Base-by-base conservation (phyloP, 2,329 filamentous ascomycete species). In the Microdochium paspali region DNA sequence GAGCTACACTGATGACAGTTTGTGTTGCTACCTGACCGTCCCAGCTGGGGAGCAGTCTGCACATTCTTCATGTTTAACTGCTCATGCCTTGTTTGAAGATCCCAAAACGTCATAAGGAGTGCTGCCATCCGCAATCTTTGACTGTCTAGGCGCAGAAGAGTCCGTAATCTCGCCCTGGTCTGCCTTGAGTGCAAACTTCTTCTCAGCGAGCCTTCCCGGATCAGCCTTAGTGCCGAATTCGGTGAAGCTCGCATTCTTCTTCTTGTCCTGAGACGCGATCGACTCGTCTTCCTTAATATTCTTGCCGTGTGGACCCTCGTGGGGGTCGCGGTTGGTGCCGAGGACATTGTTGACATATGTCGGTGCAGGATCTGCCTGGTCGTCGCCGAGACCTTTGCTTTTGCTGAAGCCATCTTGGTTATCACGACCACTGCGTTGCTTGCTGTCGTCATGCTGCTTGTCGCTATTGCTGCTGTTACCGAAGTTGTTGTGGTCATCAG, bases 181-280 rank as follows among this genome's bases (percentile, higher is more conserved):
- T 72, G 82, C n/a, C 72, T 76, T 1, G 56, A 67, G 47, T 4
- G 39, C 28, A 28, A 77, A 65, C 53, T 68, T 66, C 35, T 61
- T 52, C 59, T 75, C 73, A 4, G 73, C 73, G 32, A 66, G 49
- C 9, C 68, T 56, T 45, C 66, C 65, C 3, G 75, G 74, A 53
- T 78, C 75, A 49, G 73, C 59, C 54, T 67, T 61, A 5, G 66
- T 68, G 2, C 74, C 74, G 50, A 70, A 67, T 54, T 75, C 67
- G 3, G 66, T 54, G 46, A 62, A 58, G 50, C 73, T 60, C 2
- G 67, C 64, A 50, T 64, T 67, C 57, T 64, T 58, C 31, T 64
- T 48, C 4, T 62, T 67, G 49, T 71, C 66, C 46, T 63, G 50
- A 3, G 59, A 58, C 44, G 64, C 64, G 25, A 69, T 64, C 9